Base-by-base conservation (phyloP, 768 basidiomycete genomes). In the Russula ochroleuca region DNA sequence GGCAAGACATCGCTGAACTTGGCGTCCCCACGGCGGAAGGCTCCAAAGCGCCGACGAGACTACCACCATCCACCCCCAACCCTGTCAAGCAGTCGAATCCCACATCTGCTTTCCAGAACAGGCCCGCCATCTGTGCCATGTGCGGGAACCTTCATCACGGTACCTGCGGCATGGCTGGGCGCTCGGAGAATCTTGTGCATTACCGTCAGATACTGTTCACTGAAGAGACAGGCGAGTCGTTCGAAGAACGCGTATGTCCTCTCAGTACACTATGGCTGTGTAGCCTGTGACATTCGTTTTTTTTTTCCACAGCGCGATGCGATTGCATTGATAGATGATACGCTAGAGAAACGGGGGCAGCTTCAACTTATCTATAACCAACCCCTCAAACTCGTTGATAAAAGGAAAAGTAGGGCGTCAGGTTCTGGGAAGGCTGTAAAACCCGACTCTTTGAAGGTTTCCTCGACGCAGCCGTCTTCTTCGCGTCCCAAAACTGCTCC, bases 191-290 rank as follows among this genome's bases (percentile, higher is more conserved):
- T 70, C 77, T 92, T 23, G 81, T 83, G 14, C 84, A 88, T 68
- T 91, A 84, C 69, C 82, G 90, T 49, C 78, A 80, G 51, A 85
- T 90, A 75, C 73, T 92, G 41, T 73, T 91, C 65, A 73, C 81
- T 33, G 79, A 87, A 65, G 77, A 80, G n/a, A 80, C 81, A 17
- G 84, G 85, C 67, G 90, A 92, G 67, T 77, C 87, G 49, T 79
- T 81, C 69, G 84, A 87, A 71, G 78, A 80, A 41, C 77, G 88
- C 69, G 90, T 89, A 73, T 68, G 77, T 75, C 28, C 3, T 61
- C 21, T 19, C 17, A 13, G 52, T 62, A 49, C 17, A 51, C 21
- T 23, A 17, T 56, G 61, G 43, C 23, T 15, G 41, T 58, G 17
- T 68, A 31, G n/a, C 17, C 19, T 51, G 49, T 55, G 61, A 58